These are phyloP conservation scores for Xerocomellus chrysenteron DNA, from an alignment of 768 basidiomycete genomes.

Conservation along the genomic window DNA sequence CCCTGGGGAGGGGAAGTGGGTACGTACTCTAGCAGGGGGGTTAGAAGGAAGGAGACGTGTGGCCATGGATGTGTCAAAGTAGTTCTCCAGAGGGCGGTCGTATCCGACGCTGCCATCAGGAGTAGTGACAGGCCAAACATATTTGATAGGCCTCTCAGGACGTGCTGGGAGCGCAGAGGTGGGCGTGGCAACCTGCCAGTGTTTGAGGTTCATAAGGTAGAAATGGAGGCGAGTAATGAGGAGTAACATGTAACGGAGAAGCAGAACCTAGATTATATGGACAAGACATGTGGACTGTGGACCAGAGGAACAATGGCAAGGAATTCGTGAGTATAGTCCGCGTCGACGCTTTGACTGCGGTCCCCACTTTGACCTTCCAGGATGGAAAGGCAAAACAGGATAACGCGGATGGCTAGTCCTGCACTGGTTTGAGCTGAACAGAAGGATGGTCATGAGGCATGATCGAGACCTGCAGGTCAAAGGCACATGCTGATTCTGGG, in stretches of 20 bases:
- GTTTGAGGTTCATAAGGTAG: constrained; percentile 10
- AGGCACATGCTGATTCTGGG: constrained; percentile 1
- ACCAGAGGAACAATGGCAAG: constrained; percentile 19
- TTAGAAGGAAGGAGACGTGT: constrained; percentile 12
- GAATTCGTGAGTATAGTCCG: background rate
- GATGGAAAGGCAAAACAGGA: background rate
- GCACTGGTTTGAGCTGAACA: constrained; percentile 16
- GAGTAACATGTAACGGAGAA: constrained; percentile 1
- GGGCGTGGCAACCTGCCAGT: background rate
- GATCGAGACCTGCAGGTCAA: constrained; percentile 1
- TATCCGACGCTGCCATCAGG: constrained; percentile 20
- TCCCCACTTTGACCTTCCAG: constrained; percentile 13
- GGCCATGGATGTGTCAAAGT: constrained; percentile 25
- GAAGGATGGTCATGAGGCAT: constrained; percentile 16
- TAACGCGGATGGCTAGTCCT: background rate
- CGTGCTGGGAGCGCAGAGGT: constrained; percentile 11
- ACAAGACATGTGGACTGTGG: constrained; percentile 21
- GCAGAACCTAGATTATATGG: constrained; percentile 15
- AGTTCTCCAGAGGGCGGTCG: constrained; percentile 24
- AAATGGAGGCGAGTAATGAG: constrained; percentile 1
- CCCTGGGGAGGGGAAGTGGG: background rate
- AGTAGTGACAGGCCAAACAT: constrained; percentile 1
- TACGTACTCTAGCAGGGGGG: constrained; percentile 18
- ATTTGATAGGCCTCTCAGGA: constrained; percentile 17
- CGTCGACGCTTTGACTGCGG: constrained; percentile 4